Evolutionary conservation across 208 protist genomes (phyloP).

Genomic region (Balamuthia mandrillaris): DNA sequence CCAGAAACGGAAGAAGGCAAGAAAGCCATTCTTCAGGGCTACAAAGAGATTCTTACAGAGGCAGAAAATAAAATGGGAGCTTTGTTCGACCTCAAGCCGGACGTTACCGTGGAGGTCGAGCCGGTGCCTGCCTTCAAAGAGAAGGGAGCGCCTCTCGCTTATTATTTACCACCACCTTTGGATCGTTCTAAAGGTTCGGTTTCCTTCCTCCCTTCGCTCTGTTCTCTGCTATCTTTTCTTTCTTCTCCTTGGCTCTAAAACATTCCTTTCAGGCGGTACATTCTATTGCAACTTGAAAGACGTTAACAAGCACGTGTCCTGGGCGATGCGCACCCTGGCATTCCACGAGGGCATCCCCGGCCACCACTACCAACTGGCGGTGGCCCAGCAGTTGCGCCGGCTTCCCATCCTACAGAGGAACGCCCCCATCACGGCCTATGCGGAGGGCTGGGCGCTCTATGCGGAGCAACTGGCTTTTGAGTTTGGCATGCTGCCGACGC

Average conservation of each 20-base stretch:
- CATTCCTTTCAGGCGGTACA: not conserved
- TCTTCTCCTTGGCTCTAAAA: not conserved
- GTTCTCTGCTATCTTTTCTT: not conserved
- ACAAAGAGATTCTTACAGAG: not conserved
- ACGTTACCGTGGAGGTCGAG: not conserved
- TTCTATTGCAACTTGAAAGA: slow-evolving; percentile 37
- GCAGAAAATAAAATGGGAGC: not conserved
- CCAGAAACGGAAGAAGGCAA: not conserved
- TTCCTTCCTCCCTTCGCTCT: not conserved
- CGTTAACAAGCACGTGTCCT: not conserved
- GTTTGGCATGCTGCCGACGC: not conserved
- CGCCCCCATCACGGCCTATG: slow-evolving; percentile 21
- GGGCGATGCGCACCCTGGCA: not conserved
- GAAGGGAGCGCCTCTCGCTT: not conserved
- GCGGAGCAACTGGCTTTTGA: not conserved
- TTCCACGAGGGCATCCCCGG: slow-evolving; percentile 39
- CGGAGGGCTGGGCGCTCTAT: slow-evolving; percentile 50
- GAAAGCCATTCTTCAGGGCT: slow-evolving; percentile 1
- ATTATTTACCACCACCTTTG: slow-evolving; percentile 31
- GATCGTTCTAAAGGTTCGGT: not conserved
- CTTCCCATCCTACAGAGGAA: not conserved
- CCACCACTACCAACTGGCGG: slow-evolving; percentile 34
- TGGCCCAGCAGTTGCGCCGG: slow-evolving; percentile 1
- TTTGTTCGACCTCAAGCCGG: not conserved
- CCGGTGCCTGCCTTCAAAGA: slow-evolving; percentile 3